These are phyloP conservation scores for Talaromyces piceae DNA, from an alignment of 2,329 filamentous ascomycete genomes.

Conservation along the genomic window DNA sequence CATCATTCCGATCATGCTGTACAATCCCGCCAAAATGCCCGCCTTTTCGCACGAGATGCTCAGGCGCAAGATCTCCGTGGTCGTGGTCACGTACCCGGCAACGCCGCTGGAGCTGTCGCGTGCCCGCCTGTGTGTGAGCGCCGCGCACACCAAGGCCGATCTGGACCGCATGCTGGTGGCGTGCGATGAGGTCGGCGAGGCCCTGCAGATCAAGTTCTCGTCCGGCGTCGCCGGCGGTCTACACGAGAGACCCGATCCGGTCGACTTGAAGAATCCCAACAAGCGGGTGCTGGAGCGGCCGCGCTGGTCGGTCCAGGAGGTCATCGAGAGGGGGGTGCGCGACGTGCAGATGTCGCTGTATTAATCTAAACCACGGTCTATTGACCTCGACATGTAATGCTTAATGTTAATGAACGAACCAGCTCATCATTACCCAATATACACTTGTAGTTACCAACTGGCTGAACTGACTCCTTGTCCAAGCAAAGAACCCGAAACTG, in stretches of 20 bases:
- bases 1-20: slow-evolving; percentile 85
- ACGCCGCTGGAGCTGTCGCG: slow-evolving; percentile 88
- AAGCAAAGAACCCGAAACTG: no score
- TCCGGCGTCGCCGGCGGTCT: slow-evolving; percentile 83
- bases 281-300: slow-evolving; percentile 48
- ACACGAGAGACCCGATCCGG: slow-evolving; percentile 51
- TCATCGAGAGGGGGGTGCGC: slow-evolving; percentile 61
- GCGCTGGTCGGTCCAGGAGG: slow-evolving; percentile 69
- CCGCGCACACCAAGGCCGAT: slow-evolving; percentile 94
- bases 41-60: slow-evolving; percentile 97
- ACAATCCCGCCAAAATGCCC: slow-evolving; percentile 93
- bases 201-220: slow-evolving; percentile 87
- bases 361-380: slow-evolving; percentile 25
- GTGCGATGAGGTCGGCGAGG: slow-evolving; percentile 85
- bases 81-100: slow-evolving; percentile 90
- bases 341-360: slow-evolving; percentile 64
- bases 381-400: background rate
- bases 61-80: slow-evolving; percentile 88
- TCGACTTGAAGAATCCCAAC: slow-evolving; percentile 31
- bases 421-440: no score
- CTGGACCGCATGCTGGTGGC: slow-evolving; percentile 77
- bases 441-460: no score
- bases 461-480: no score
- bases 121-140: slow-evolving; percentile 84
- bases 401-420: background rate